Evolutionary conservation across 345 rosid genomes (phyloP).

Genomic region (Fremontodendron californicum): DNA sequence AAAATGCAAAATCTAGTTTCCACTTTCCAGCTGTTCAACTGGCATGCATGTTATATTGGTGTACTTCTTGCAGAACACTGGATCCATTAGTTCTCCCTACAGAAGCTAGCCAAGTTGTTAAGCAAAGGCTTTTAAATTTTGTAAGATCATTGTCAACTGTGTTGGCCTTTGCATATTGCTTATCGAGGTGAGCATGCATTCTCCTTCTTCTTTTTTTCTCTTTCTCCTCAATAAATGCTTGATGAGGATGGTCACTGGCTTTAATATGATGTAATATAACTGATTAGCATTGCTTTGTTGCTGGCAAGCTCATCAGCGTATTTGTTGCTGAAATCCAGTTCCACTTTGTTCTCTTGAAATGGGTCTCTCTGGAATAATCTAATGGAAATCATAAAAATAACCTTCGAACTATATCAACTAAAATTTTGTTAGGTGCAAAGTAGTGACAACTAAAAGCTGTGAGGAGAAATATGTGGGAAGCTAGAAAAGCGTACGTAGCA

Average conservation of each 20-base stretch:
- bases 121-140: conserved; percentile 66
- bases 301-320: background rate
- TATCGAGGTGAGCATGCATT: conserved; percentile 52
- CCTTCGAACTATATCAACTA: background rate
- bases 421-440: background rate
- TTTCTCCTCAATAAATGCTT: background rate
- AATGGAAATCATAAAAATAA: background rate
- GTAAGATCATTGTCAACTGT: conserved; percentile 69
- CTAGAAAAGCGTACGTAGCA: background rate
- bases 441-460: background rate
- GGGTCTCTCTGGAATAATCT: background rate
- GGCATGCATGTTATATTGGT: background rate
- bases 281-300: background rate
- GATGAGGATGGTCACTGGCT: background rate
- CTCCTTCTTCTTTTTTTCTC: background rate
- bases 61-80: conserved; percentile 46
- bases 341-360: background rate
- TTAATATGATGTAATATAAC: background rate
- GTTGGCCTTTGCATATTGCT: conserved; percentile 67
- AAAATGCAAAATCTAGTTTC: background rate
- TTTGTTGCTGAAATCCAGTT: background rate
- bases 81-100: conserved; percentile 67
- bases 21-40: conserved; percentile 3
- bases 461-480: background rate
- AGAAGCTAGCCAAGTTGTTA: conserved; percentile 65